Evolutionary conservation across 768 basidiomycete species (phyloP).

Genomic region (Amylocystis lapponica): DNA sequence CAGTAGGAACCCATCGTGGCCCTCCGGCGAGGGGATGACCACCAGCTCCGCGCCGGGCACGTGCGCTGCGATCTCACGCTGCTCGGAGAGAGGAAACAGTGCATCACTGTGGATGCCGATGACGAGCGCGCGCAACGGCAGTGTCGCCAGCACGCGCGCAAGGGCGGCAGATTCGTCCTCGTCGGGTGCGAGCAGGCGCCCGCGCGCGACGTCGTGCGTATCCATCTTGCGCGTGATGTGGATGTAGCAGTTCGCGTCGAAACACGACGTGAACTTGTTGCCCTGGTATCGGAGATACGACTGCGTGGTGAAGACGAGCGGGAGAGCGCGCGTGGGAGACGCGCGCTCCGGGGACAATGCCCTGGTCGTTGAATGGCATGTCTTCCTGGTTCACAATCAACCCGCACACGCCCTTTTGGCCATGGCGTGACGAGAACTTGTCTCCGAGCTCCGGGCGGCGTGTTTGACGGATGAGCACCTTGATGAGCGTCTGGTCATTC

Average conservation of each 20-base stretch:
- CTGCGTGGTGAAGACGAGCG: slow-evolving; percentile 84
- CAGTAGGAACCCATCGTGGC: slow-evolving; percentile 94
- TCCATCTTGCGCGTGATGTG: slow-evolving; percentile 91
- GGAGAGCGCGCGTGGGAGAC: slow-evolving; percentile 29
- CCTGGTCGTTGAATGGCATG: slow-evolving; percentile 98
- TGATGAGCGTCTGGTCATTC: slow-evolving; percentile 93
- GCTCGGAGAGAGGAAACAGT: slow-evolving; percentile 88
- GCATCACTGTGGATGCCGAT: slow-evolving; percentile 93
- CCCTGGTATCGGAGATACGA: slow-evolving; percentile 97
- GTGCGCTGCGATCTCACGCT: slow-evolving; percentile 72
- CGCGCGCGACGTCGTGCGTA: slow-evolving; percentile 84
- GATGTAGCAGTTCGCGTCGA: slow-evolving; percentile 98
- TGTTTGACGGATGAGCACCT: slow-evolving; percentile 95
- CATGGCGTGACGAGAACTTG: slow-evolving; percentile 97
- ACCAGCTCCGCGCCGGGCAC: slow-evolving; percentile 80
- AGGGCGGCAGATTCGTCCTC: slow-evolving; percentile 36
- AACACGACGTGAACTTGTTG: slow-evolving; percentile 91
- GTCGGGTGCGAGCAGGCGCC: slow-evolving; percentile 32
- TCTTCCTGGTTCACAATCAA: slow-evolving; percentile 98
- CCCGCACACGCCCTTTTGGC: slow-evolving; percentile 98
- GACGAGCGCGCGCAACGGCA: slow-evolving; percentile 75
- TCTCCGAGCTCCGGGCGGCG: slow-evolving; percentile 94
- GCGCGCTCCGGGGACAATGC: slow-evolving; percentile 77
- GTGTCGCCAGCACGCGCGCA: slow-evolving; percentile 51
- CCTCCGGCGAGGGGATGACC: slow-evolving; percentile 78